These are phyloP conservation scores for Juncus effusus DNA, from an alignment of 176 grass and related monocot species.

Conservation along the genomic window DNA sequence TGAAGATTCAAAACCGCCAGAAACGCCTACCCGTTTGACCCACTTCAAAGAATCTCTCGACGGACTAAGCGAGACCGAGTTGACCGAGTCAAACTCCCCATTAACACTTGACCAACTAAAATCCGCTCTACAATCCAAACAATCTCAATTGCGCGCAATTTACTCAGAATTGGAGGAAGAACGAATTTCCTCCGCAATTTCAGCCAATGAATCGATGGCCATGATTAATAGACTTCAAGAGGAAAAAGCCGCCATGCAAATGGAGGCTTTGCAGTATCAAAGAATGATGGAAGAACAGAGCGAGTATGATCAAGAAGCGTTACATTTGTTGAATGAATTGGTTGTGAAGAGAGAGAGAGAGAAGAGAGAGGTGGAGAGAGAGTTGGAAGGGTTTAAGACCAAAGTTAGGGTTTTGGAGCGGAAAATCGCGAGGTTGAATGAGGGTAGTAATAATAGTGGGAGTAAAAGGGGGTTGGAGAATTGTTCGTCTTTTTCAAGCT, in stretches of 20 bases:
- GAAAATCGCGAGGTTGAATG: constrained; percentile 45
- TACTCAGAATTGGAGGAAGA: constrained; percentile 94
- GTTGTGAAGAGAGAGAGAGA: constrained; percentile 92
- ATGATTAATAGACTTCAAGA: constrained; percentile 99
- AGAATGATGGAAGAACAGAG: constrained; percentile 97
- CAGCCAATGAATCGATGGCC: constrained; percentile 95
- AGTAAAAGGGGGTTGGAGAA: constrained; percentile 46
- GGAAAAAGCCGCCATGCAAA: constrained; percentile 99
- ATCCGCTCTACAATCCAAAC: constrained; percentile 56
- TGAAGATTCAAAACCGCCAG: constrained; percentile 40
- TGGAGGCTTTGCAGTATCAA: constrained; percentile 98
- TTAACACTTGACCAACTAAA: constrained; percentile 59
- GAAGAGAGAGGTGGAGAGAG: constrained; percentile 82
- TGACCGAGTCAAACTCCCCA: constrained; percentile 45
- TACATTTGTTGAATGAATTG: constrained; percentile 80
- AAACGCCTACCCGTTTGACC: constrained; percentile 43
- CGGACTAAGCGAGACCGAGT: constrained; percentile 41
- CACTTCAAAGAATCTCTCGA: constrained; percentile 47
- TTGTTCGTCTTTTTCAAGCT: constrained; percentile 43
- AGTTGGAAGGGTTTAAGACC: constrained; percentile 51
- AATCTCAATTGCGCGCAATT: constrained; percentile 54
- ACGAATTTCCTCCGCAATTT: constrained; percentile 78
- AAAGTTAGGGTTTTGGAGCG: constrained; percentile 66
- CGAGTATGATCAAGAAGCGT: constrained; percentile 95
- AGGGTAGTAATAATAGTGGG: constrained; percentile 28